These are phyloP conservation scores for Aspergillus flavus DNA, from an alignment of 2,329 filamentous ascomycete genomes.

Conservation along the genomic window DNA sequence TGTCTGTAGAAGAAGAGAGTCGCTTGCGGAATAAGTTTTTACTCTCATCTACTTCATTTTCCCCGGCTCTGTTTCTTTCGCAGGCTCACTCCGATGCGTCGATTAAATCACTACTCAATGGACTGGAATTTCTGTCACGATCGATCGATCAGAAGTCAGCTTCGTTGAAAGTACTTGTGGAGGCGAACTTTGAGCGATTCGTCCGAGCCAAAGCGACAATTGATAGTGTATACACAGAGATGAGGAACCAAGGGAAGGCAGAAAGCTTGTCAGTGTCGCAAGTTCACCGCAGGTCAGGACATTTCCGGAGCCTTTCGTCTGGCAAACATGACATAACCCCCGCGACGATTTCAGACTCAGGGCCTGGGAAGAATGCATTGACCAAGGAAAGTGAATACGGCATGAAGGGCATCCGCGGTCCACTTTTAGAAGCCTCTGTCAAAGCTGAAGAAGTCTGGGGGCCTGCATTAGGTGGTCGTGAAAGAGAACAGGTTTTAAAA, in stretches of 20 bases:
- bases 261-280: conserved; percentile 40
- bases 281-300: conserved; percentile 64
- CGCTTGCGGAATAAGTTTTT: conserved; percentile 87
- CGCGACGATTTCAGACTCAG: conserved; percentile 42
- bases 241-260: conserved; percentile 72
- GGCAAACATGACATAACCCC: conserved; percentile 45
- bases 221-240: conserved; percentile 97
- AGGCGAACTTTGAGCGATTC: conserved; percentile 98
- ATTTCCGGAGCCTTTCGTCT: conserved; percentile 59
- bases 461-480: conserved; percentile 83
- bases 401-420: conserved; percentile 82
- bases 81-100: conserved; percentile 87
- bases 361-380: conserved; percentile 84
- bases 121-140: conserved; percentile 80
- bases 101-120: conserved; percentile 76
- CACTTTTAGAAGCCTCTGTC: conserved; percentile 83
- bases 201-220: conserved; percentile 97
- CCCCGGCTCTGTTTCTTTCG: conserved; percentile 85
- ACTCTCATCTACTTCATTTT: conserved; percentile 93
- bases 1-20: conserved; percentile 82
- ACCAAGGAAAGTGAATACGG: conserved; percentile 92
- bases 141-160: conserved; percentile 98
- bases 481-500: conserved; percentile 87
- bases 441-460: conserved; percentile 99
- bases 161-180: conserved; percentile 91